These are phyloP conservation scores for Pythium dissotocum DNA, from an alignment of 352 stramenopile genomes.

Conservation along the genomic window DNA sequence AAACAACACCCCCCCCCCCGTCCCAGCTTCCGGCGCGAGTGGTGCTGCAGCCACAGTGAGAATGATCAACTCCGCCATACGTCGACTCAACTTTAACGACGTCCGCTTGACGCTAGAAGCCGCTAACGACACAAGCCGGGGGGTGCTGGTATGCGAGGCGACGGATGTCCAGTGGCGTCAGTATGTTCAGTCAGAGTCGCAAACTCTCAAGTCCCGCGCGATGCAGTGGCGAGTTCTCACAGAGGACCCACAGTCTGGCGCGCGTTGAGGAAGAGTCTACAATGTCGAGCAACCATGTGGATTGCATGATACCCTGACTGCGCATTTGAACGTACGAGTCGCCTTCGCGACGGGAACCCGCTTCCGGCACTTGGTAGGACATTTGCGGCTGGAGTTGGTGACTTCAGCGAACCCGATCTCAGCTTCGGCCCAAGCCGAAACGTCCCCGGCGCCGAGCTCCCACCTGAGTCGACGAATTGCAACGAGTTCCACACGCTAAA, in stretches of 20 bases:
- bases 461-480: not conserved
- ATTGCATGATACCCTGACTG: not conserved
- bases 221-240: not conserved
- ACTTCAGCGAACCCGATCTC: not conserved
- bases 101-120: no score
- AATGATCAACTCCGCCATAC: no score
- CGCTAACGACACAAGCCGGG: no score
- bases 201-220: not conserved
- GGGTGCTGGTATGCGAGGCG: not conserved
- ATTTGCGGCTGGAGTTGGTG: not conserved
- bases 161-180: not conserved
- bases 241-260: no score
- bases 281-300: not conserved
- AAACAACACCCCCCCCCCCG: no score
- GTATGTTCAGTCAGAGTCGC: not conserved
- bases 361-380: not conserved
- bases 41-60: no score
- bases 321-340: not conserved
- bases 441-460: no score
- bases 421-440: not conserved
- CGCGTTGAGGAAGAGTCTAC: not conserved
- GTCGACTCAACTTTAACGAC: no score
- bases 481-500: not conserved
- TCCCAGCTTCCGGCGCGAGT: no score
- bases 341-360: not conserved